A percentile compares a stretch with the other conserved stretches of the same genome.
Conservation (phyloP, 164 flowering plant species). For the Echeveria elegans region DNA sequence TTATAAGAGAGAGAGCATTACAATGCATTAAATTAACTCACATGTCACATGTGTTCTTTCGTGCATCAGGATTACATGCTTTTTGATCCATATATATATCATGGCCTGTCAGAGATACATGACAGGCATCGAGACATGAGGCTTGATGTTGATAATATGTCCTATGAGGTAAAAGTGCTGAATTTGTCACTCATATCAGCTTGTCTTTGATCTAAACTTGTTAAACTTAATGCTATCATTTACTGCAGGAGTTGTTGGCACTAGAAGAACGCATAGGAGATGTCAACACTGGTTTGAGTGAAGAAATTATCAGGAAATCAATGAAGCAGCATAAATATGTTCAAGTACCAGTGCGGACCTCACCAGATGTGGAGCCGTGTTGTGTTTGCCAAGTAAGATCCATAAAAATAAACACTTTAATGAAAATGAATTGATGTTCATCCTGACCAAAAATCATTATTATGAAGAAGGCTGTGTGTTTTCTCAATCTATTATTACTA, state of each 20-base stretch:
- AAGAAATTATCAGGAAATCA: slow-evolving; percentile 38
- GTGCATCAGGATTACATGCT: slow-evolving; percentile 38
- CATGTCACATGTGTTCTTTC: slow-evolving; percentile 9
- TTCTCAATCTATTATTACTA: too few species aligned
- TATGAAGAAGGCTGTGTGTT: too few species aligned
- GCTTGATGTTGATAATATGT: slow-evolving; percentile 59
- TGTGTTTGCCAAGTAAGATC: slow-evolving; percentile 67
- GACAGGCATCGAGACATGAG: slow-evolving; percentile 63
- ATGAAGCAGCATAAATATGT: slow-evolving; percentile 41
- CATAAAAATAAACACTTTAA: too few species aligned
- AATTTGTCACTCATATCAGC: not conserved
- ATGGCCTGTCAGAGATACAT: slow-evolving; percentile 39
- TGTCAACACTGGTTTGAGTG: slow-evolving; percentile 72
- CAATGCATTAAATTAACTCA: not conserved
- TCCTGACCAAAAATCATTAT: not conserved
- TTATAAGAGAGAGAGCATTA: not conserved
- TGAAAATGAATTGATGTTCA: not conserved
- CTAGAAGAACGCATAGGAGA: slow-evolving; percentile 83
- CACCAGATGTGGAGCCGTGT: slow-evolving; percentile 59
- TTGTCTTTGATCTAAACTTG: not conserved
- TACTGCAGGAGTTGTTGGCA: slow-evolving; percentile 63
- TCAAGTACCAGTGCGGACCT: slow-evolving; percentile 11
- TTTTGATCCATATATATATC: slow-evolving; percentile 36
- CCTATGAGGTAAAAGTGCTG: slow-evolving; percentile 52
- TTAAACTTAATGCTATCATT: not conserved